phyloP scores from a whole-genome alignment of 192 early-diverging fungal genomes.

The Phycomyces nitens region DNA sequence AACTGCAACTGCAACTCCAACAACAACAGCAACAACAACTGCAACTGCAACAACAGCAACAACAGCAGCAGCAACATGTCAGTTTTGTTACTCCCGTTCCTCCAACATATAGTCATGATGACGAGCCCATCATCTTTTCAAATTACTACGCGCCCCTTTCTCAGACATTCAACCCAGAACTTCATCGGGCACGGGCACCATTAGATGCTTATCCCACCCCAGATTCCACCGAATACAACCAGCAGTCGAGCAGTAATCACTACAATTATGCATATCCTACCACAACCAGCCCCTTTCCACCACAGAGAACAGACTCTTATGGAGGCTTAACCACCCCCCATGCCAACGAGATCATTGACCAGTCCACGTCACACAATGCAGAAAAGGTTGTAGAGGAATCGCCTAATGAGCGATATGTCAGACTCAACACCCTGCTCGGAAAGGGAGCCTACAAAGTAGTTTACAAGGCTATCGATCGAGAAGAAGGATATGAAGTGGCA shows the following conservation, averaged over 20 bases:
- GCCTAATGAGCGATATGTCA: conserved; percentile 51
- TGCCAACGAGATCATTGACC: conserved; percentile 48
- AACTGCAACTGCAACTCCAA: neutral
- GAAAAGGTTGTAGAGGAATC: conserved; percentile 55
- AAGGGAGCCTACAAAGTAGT: conserved; percentile 84
- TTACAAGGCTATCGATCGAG: conserved; percentile 77
- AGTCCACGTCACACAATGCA: conserved; percentile 44
- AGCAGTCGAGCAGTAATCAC: neutral
- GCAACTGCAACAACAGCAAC: neutral
- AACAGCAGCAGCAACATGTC: neutral
- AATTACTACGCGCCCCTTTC: conserved; percentile 27
- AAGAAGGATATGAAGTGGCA: conserved; percentile 86
- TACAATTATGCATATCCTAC: conserved; percentile 10
- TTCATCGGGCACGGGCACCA: conserved; percentile 48
- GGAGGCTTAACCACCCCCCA: conserved; percentile 9
- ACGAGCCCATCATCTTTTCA: conserved; percentile 19
- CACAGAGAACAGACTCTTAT: conserved; percentile 8
- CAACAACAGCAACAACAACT: neutral
- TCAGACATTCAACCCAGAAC: conserved; percentile 10
- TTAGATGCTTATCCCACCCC: neutral
- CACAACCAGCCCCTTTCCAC: neutral
- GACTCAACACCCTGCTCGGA: conserved; percentile 64
- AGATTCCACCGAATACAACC: conserved; percentile 5
- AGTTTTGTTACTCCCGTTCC: neutral
- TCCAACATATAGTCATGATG: conserved; percentile 28